Base-by-base conservation (phyloP, 371 early-diverging fungal genomes). In the Entomophthora muscae region DNA sequence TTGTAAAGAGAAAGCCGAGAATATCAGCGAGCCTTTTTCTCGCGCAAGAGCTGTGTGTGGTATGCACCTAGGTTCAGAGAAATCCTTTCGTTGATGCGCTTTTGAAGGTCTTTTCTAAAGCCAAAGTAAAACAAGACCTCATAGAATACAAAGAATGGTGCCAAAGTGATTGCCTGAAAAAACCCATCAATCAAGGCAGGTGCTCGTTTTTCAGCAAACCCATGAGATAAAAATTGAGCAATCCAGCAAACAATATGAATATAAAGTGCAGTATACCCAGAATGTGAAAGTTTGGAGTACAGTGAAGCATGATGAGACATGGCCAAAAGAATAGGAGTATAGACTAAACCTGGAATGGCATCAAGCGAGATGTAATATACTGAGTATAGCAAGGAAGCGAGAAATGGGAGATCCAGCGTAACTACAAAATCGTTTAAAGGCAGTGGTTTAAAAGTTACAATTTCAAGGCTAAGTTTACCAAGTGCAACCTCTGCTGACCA, bases 101-200 rank as follows among this genome's bases (percentile, higher is more conserved):
- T 57, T 22, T 61, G 66, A n/a, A 67, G 59, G 0, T 28, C 54
- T 17, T 89, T 88, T 27, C 88, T 83, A 73, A 91, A 94, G 10
- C 95, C 93, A 2, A 89, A 63, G 52, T 66, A 70, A 71, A 96
- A 95, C 57, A 96, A 69, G n/a, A 85, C 66, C 74, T 96, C 95
- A 31, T 89, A 76, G 65, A 83, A 92, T 2, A 95, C 93, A 74
- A 96, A 96, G 71, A 93, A 88, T 22, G 93, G 94, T 12, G 96
- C 97, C 62, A 93, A 84, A 28, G 93, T 85, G 28, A 94, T 61
- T 1, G 97, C 94, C 80, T 93, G 94, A 3, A 84, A 66, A 28
- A 91, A 66, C 66, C 90, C 91, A 64, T 95, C 92, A 51, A 88
- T 61, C 42, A 96, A 70, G 29, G 91, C 93, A 1, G 97, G 97